Base-by-base conservation (phyloP, 495 filamentous ascomycete species). In the Penicillium desertorum region DNA sequence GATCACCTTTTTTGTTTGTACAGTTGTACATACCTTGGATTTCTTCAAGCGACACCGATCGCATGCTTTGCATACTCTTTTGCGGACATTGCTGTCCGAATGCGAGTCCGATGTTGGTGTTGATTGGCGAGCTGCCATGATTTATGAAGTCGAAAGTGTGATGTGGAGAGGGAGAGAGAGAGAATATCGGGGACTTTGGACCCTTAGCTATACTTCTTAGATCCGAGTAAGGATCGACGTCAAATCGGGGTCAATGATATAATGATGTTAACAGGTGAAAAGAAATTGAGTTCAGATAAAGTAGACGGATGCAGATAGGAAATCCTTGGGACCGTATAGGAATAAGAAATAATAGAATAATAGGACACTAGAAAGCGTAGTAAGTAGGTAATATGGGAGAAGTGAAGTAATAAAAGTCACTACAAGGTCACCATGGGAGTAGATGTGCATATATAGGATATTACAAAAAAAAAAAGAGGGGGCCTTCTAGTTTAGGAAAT, bases 11-110 rank as follows among this genome's bases (percentile, higher is more conserved):
- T n/a, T n/a, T n/a, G n/a, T n/a, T 4, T 6, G 32, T 19, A n/a
- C n/a, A n/a, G n/a, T 19, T 12, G 4, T 39, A 71, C 71, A 70
- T 73, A 83, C 83, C 77, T 86, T 86, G 65, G 81, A 85, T 66
- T 86, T 86, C 69, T 86, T 86, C 55, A 85, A 57, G 45, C 83
- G 71, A 73, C 83, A 86, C 46, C 83, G 79, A 68, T 86, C 83
- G 71, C 83, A 86, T 12, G 83, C 83, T 64, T 84, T 84, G 57
- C 83, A 83, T 42, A 85, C 83, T 61, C 83, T 71, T 65, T 86
- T 86, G 57, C 83, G 80, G 17, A 78, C 66, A 59, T 71, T 70
- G 44, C 58, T 65, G 51, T 76, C 76, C 11, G 76, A 76, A 63
- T 76, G 74, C 17, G 74, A 76, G 51, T 79, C 76, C 41, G 76